Evolutionary conservation across 495 filamentous ascomycete genomes (phyloP).

Genomic region (Terfezia boudieri): DNA sequence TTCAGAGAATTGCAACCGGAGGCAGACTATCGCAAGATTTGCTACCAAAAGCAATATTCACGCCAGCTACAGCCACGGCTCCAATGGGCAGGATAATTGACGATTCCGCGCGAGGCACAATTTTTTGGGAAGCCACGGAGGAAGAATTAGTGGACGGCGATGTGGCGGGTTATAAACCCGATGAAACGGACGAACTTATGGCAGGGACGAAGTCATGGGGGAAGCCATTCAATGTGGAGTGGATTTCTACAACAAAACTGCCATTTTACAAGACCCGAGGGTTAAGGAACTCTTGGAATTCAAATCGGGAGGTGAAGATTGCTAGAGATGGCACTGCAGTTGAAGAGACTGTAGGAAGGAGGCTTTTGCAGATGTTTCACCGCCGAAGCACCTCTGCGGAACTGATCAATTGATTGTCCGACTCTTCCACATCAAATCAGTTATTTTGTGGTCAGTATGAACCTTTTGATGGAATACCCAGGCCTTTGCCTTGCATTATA

Average conservation of each 20-base stretch:
- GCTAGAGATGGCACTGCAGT: slow-evolving; percentile 89
- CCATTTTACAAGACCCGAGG: slow-evolving; percentile 84
- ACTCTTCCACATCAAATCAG: no score
- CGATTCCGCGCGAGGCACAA: slow-evolving; percentile 76
- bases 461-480: no score
- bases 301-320: slow-evolving; percentile 89
- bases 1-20: slow-evolving; percentile 13
- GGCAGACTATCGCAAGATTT: slow-evolving; percentile 19
- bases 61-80: slow-evolving; percentile 54
- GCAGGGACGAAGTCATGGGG: slow-evolving; percentile 45
- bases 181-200: slow-evolving; percentile 23
- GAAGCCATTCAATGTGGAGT: slow-evolving; percentile 80
- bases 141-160: slow-evolving; percentile 26
- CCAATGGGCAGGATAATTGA: slow-evolving; percentile 80
- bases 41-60: slow-evolving; percentile 51
- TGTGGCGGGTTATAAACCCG: slow-evolving; percentile 18
- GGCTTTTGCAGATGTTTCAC: slow-evolving; percentile 61
- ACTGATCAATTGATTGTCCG: no score
- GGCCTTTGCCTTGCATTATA: no score
- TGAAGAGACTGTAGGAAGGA: slow-evolving; percentile 59
- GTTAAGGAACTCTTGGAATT: slow-evolving; percentile 88
- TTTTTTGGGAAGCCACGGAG: slow-evolving; percentile 81
- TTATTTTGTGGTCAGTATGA: no score
- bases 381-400: background rate
- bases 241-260: slow-evolving; percentile 65